Conservation (phyloP, 345 rosid genomes). For the Corchorus capsularis region DNA sequence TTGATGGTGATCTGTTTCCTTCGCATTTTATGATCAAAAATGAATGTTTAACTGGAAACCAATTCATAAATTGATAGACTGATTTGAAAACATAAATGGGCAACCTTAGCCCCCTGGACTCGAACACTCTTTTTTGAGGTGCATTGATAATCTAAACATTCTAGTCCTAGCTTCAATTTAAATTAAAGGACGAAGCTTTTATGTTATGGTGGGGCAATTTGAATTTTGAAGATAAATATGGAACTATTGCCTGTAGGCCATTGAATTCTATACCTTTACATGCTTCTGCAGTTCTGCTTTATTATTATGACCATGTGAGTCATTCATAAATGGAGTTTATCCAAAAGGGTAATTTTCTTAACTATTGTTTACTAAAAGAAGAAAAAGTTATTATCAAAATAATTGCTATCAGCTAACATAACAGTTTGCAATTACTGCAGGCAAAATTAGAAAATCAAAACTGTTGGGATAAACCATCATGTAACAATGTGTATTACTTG, state of each 20-base stretch:
- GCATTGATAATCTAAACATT: no score
- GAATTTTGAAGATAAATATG: neutral
- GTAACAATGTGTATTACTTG: slow-evolving; percentile 13
- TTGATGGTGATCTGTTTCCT: no score
- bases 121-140: no score
- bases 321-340: slow-evolving; percentile 3
- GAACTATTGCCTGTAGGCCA: neutral
- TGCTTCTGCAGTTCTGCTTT: neutral
- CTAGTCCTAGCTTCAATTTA: no score
- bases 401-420: neutral
- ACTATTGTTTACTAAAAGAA: neutral
- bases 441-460: neutral
- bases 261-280: neutral
- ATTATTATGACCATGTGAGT: neutral
- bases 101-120: no score
- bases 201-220: neutral
- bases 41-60: no score
- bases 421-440: neutral
- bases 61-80: no score
- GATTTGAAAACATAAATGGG: no score
- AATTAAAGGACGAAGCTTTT: no score
- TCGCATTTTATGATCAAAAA: no score
- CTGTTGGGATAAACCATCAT: neutral
- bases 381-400: neutral
- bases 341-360: neutral